Percentiles rank a stretch among this genome's conserved stretches.
Evolutionary conservation across 371 early-diverging fungal genomes (phyloP).

Genomic region (Pancytospora epiphaga): DNA sequence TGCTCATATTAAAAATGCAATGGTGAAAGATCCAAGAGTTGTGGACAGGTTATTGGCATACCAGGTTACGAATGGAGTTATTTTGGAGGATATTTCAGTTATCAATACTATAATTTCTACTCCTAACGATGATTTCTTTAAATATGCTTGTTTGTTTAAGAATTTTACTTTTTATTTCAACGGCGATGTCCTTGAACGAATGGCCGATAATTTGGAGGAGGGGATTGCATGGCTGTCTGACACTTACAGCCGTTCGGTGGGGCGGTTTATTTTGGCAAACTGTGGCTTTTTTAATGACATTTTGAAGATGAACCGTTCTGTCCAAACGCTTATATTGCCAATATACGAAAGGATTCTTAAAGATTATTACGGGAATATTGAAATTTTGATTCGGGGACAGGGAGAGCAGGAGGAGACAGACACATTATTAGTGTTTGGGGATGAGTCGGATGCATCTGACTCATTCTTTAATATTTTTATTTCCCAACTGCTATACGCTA

Average conservation of each 20-base stretch:
- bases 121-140: slow-evolving; percentile 27
- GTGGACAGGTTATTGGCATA: slow-evolving; percentile 31
- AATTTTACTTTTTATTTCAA: slow-evolving; percentile 51
- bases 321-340: slow-evolving; percentile 8
- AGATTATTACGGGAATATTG: not conserved
- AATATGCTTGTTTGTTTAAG: slow-evolving; percentile 42
- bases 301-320: slow-evolving; percentile 4
- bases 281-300: slow-evolving; percentile 45
- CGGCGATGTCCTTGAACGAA: slow-evolving; percentile 46
- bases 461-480: slow-evolving; percentile 20
- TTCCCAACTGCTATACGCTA: slow-evolving; percentile 31
- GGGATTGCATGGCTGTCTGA: slow-evolving; percentile 38
- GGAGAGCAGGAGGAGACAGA: not conserved
- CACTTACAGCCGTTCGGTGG: slow-evolving; percentile 13
- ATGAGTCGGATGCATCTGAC: not conserved
- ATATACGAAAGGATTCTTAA: slow-evolving; percentile 39
- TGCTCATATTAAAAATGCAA: slow-evolving; percentile 40
- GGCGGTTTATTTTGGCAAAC: slow-evolving; percentile 43
- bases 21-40: slow-evolving; percentile 22
- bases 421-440: not conserved
- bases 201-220: slow-evolving; percentile 30
- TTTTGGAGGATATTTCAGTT: slow-evolving; percentile 34
- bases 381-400: no score
- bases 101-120: slow-evolving; percentile 35
- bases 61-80: slow-evolving; percentile 28